Evolutionary conservation across 2,329 filamentous ascomycete genomes (phyloP).

Genomic region (Hymenoscyphus occultus): DNA sequence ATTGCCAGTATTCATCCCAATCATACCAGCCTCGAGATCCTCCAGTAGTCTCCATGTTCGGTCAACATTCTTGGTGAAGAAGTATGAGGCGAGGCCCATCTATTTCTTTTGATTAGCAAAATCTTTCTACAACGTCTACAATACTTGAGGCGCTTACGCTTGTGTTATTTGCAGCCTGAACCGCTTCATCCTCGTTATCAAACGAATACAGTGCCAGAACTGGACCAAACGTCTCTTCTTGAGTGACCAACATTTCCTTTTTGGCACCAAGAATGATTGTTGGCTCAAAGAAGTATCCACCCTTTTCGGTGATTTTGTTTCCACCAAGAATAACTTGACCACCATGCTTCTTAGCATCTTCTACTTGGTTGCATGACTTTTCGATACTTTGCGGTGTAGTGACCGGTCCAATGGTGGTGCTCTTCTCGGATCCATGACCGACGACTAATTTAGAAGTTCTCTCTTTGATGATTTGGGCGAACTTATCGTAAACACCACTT

Average conservation of each 20-base stretch:
- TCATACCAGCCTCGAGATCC: conserved; percentile 67
- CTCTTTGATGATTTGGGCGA: conserved; percentile 53
- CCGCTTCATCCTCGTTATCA: conserved; percentile 62
- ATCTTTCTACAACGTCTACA: not conserved
- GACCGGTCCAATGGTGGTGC: conserved; percentile 58
- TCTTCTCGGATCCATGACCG: conserved; percentile 57
- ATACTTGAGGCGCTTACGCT: conserved; percentile 25
- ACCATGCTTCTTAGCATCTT: conserved; percentile 61
- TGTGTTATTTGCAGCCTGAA: conserved; percentile 57
- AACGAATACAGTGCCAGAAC: conserved; percentile 63
- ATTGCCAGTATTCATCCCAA: conserved; percentile 62
- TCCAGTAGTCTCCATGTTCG: conserved; percentile 64
- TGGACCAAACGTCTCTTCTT: conserved; percentile 65
- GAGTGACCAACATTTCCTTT: conserved; percentile 53
- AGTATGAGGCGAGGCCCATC: conserved; percentile 65
- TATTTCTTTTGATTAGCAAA: conserved; percentile 6
- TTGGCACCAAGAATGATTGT: conserved; percentile 61
- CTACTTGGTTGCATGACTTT: conserved; percentile 58
- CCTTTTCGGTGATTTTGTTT: conserved; percentile 45
- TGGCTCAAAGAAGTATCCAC: conserved; percentile 68
- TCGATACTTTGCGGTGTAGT: conserved; percentile 54
- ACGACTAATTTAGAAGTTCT: conserved; percentile 53
- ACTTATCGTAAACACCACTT: conserved; percentile 57
- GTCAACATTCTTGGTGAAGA: conserved; percentile 66
- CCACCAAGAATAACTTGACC: conserved; percentile 63